Evolutionary conservation across 148 eudicot species (phyloP).

Genomic region (Silene uniflora): DNA sequence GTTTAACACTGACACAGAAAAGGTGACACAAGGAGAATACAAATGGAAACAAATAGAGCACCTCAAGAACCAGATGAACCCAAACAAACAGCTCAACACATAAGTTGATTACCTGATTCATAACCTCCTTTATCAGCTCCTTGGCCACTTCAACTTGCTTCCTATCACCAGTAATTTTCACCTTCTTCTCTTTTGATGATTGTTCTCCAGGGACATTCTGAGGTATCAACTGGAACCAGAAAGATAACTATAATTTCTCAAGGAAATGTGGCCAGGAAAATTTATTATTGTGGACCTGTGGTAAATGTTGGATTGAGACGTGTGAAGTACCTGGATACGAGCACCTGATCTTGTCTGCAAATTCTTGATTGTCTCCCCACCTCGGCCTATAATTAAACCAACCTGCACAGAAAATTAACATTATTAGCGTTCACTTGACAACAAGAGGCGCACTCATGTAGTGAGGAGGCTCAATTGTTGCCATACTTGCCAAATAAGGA

Average conservation of each 20-base stretch:
- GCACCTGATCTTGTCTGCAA: conserved; percentile 95
- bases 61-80: background rate
- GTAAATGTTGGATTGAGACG: background rate
- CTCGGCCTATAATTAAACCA: conserved; percentile 89
- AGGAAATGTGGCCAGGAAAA: background rate
- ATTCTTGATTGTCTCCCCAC: conserved; percentile 87
- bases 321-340: conserved; percentile 83
- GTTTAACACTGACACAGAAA: background rate
- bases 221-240: conserved; percentile 58
- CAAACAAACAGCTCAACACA: background rate
- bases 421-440: background rate
- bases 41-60: background rate
- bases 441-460: background rate
- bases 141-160: conserved; percentile 79
- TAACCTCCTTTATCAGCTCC: conserved; percentile 87
- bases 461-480: background rate
- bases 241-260: background rate
- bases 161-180: conserved; percentile 79
- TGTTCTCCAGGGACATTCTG: conserved; percentile 71
- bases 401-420: conserved; percentile 41
- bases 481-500: background rate
- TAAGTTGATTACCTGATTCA: conserved; percentile 71
- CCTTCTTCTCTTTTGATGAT: conserved; percentile 72
- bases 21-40: background rate
- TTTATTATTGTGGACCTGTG: conserved; percentile 2